These are phyloP conservation scores for Arthromyces matolae DNA, from an alignment of 768 basidiomycete species.

Conservation along the genomic window DNA sequence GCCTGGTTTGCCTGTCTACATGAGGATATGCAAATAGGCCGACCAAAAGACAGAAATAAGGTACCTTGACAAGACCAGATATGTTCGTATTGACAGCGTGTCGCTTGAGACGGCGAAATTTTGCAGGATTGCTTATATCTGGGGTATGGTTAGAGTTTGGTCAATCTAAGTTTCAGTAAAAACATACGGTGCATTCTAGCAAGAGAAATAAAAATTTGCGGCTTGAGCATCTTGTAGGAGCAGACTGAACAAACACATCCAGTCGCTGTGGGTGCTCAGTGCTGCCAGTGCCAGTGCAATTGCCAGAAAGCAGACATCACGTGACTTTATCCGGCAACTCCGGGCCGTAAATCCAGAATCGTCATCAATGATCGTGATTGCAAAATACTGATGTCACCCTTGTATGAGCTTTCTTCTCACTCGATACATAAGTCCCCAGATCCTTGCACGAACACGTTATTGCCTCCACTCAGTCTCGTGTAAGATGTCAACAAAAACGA, in stretches of 20 bases:
- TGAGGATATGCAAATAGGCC: not conserved
- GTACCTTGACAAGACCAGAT: slow-evolving; percentile 39
- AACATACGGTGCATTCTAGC: slow-evolving; percentile 42
- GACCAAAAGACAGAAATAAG: not conserved
- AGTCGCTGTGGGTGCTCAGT: no score
- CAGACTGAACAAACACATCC: no score
- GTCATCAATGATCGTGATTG: not conserved
- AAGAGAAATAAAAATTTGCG: slow-evolving; percentile 30
- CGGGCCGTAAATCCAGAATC: not conserved
- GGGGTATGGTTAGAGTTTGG: not conserved
- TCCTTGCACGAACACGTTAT: slow-evolving; percentile 7
- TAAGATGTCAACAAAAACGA: slow-evolving; percentile 46
- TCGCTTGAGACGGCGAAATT: slow-evolving; percentile 39
- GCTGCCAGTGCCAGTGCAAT: no score
- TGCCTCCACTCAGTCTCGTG: slow-evolving; percentile 9
- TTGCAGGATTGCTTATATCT: slow-evolving; percentile 39
- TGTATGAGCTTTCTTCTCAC: slow-evolving; percentile 7
- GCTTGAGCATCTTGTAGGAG: slow-evolving; percentile 11
- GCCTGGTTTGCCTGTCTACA: slow-evolving; percentile 39
- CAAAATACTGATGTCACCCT: not conserved
- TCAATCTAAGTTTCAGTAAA: not conserved
- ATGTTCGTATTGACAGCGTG: slow-evolving; percentile 32
- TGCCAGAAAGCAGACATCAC: no score
- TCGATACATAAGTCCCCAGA: slow-evolving; percentile 7
- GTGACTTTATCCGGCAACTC: no score